phyloP scores from a whole-genome alignment of 345 rosid species.

The Aethionema arabicum region DNA sequence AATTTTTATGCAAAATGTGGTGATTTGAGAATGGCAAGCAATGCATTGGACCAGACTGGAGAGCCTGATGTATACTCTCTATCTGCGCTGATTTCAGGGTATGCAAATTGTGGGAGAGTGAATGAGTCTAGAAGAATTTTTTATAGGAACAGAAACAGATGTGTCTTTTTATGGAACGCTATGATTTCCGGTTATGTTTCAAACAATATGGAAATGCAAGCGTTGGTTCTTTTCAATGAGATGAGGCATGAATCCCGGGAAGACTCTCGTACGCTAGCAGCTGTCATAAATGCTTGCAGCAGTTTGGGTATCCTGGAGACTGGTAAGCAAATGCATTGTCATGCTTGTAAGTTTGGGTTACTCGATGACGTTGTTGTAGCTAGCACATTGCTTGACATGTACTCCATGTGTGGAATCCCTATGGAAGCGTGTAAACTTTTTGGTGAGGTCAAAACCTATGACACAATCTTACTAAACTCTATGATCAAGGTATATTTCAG shows the following conservation, averaged over 20 bases:
- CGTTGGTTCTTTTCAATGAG: conserved; percentile 51
- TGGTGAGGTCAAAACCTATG: conserved; percentile 54
- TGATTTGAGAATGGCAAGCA: conserved; percentile 55
- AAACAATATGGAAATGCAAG: conserved; percentile 54
- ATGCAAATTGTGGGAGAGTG: conserved; percentile 58
- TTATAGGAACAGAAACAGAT: conserved; percentile 38
- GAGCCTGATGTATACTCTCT: conserved; percentile 69
- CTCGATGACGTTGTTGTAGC: conserved; percentile 48
- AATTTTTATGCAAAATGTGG: conserved; percentile 74
- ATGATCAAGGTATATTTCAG: conserved; percentile 74
- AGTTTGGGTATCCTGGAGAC: conserved; percentile 33
- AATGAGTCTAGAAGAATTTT: conserved; percentile 57
- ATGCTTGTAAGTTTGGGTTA: conserved; percentile 54
- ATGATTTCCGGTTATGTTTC: conserved; percentile 71
- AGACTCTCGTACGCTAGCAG: conserved; percentile 57
- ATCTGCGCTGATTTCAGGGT: conserved; percentile 77
- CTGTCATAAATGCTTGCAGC: conserved; percentile 56
- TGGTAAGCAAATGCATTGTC: conserved; percentile 75
- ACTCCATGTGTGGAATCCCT: conserved; percentile 60
- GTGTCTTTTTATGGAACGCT: conserved; percentile 70
- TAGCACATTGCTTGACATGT: conserved; percentile 75
- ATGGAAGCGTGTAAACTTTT: conserved; percentile 66
- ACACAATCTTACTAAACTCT: conserved; percentile 70
- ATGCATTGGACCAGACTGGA: conserved; percentile 44
- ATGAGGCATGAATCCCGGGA: conserved; percentile 51